phyloP scores from a whole-genome alignment of 2,329 filamentous ascomycete species.

The Escovopsis weberi region DNA sequence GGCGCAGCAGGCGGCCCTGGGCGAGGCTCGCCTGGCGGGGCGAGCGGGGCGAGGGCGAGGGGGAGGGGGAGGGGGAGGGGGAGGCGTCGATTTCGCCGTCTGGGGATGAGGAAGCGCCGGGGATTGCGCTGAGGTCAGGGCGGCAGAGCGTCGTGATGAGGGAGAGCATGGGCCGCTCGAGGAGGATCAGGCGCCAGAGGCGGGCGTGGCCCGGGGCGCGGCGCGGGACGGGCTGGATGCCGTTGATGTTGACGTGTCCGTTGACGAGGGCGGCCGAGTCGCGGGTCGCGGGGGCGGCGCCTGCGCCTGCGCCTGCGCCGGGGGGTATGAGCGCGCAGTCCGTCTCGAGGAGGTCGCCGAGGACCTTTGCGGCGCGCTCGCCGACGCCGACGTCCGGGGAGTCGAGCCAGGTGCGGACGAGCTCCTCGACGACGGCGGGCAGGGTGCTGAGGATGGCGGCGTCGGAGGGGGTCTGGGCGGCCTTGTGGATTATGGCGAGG shows the following conservation, averaged over 20 bases:
- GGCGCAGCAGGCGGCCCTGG: conserved; percentile 36
- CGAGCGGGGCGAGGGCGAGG: conserved; percentile 8
- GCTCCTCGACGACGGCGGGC: conserved; percentile 30
- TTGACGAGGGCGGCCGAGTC: conserved; percentile 3
- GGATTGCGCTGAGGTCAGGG: conserved; percentile 11
- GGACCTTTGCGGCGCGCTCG: conserved; percentile 33
- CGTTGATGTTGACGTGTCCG: conserved; percentile 12
- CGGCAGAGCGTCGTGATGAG: conserved; percentile 25
- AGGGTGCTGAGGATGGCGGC: conserved; percentile 35
- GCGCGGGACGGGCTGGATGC: conserved; percentile 22
- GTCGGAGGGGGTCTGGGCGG: conserved; percentile 31
- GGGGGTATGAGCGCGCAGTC: conserved; percentile 30
- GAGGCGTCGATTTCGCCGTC: too few relatives aligned
- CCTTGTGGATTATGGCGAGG: conserved; percentile 42
- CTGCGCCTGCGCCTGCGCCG: conserved; percentile 4
- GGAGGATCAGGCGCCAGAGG: conserved; percentile 40
- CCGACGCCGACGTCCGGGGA: conserved; percentile 40
- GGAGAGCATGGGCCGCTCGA: conserved; percentile 27
- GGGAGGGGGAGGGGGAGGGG: too few relatives aligned
- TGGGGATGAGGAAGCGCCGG: too few relatives aligned
- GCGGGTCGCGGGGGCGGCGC: too few relatives aligned
- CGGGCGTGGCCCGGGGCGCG: conserved; percentile 33
- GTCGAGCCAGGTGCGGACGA: conserved; percentile 38
- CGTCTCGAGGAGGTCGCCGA: conserved; percentile 39
- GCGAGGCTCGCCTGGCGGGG: conserved; percentile 32